Evolutionary conservation across 768 basidiomycete species (phyloP), one percentile per base, ranked within the genome.

Genomic region (Russula vinacea): DNA sequence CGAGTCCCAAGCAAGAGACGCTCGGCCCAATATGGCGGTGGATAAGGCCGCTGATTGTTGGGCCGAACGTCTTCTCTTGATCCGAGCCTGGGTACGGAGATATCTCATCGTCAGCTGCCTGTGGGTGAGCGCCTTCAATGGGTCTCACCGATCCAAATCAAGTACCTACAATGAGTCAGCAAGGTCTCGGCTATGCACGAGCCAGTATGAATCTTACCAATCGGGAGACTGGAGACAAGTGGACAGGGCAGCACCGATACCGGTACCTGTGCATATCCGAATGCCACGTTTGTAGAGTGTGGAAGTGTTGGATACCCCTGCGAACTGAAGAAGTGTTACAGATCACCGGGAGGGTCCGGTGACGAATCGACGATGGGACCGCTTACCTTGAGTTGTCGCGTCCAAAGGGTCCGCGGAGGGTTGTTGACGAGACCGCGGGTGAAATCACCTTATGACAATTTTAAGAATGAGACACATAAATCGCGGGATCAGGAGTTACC

Each of bases 211-310:
- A 54, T 63, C 74, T 72, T 62, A 75, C 76, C 76, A 76, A 64
- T 75, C 47, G 45, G 76, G 74, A 37, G 73, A 74, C 70, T 79
- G 78, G 40, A 79, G 66, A 62, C 78, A 79, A 17, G 79, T 80
- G 10, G 78, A 78, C 16, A 80, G 71, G 4, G 76, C 77, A 37
- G 79, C 77, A 17, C 79, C 79, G 39, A 80, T 72, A 22, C 78
- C 78, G 1, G 78, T 80, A 14, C 79, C 79, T 0, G 79, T 80
- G 69, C 79, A 79, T 37, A 80, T 73, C 35, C 78, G 78, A 45
- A 80, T 73, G 24, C 79, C 78, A n/a, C 78, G 73, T 62, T 73
- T 78, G 72, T 79, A 80, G 40, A 80, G 65, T 14, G 73, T 73
- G 10, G 79, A 80, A 16, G 78, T 78, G 62, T 80, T 75, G 10